Percentiles rank a stretch among this genome's conserved stretches.
Evolutionary conservation across 306 rosid species (phyloP).

Genomic region (Rosa persica): DNA sequence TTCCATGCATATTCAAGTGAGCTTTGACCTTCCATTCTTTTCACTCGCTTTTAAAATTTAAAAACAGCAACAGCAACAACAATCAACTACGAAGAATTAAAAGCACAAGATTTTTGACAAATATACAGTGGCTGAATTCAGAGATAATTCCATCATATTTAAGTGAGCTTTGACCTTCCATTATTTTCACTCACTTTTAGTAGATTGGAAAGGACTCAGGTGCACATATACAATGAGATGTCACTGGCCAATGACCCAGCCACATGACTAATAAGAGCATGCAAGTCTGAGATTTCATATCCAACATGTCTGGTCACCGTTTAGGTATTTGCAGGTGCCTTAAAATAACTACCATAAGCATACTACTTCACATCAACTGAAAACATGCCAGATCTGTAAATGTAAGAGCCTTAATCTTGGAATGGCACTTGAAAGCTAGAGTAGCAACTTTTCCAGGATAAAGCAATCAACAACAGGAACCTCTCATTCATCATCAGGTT

Average conservation of each 20-base stretch:
- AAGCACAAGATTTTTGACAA: conserved; percentile 7
- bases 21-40: conserved; percentile 73
- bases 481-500: conserved; percentile 59
- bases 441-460: conserved; percentile 74
- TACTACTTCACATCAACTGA: conserved; percentile 66
- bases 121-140: conserved; percentile 75
- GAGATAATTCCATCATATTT: conserved; percentile 70
- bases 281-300: not conserved
- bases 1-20: conserved; percentile 74
- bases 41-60: conserved; percentile 39
- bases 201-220: conserved; percentile 78
- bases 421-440: conserved; percentile 56
- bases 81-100: too few species aligned
- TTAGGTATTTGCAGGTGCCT: conserved; percentile 56
- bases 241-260: too few species aligned
- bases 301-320: conserved; percentile 43
- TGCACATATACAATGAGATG: conserved; percentile 27
- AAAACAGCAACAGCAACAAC: not conserved
- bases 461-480: conserved; percentile 64
- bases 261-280: not conserved
- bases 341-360: conserved; percentile 54
- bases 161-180: conserved; percentile 68
- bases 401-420: conserved; percentile 75
- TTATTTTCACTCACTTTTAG: conserved; percentile 57
- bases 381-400: conserved; percentile 63